phyloP scores from a whole-genome alignment of 495 filamentous ascomycete species.

The Physcia stellaris region DNA sequence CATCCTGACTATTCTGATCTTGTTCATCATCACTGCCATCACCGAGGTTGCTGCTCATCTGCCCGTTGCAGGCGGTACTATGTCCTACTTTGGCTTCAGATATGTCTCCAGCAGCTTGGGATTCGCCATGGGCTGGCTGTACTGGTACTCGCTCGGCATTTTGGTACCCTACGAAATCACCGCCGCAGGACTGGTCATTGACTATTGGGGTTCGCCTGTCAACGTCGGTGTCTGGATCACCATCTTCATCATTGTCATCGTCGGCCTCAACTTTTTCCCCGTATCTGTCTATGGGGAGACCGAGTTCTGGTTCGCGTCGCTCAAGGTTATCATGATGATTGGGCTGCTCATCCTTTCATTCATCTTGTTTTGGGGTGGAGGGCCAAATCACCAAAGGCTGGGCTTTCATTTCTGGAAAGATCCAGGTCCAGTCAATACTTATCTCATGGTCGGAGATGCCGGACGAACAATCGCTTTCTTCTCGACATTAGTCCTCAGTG shows the following conservation, averaged over 20 bases:
- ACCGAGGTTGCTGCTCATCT: slow-evolving; percentile 61
- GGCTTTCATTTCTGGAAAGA: slow-evolving; percentile 39
- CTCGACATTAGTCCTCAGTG: slow-evolving; percentile 29
- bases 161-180: slow-evolving; percentile 71
- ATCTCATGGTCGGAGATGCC: slow-evolving; percentile 13
- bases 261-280: slow-evolving; percentile 41
- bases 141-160: slow-evolving; percentile 58
- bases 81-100: slow-evolving; percentile 42
- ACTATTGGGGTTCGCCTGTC: slow-evolving; percentile 48
- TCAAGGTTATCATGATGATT: slow-evolving; percentile 52
- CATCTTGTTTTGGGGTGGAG: slow-evolving; percentile 28
- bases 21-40: slow-evolving; percentile 49
- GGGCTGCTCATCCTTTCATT: slow-evolving; percentile 38
- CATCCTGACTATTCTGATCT: slow-evolving; percentile 48
- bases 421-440: slow-evolving; percentile 24
- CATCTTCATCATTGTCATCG: slow-evolving; percentile 36
- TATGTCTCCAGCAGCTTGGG: slow-evolving; percentile 54
- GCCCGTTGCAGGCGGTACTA: slow-evolving; percentile 45
- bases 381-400: slow-evolving; percentile 19
- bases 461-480: slow-evolving; percentile 27
- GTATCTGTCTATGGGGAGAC: slow-evolving; percentile 66
- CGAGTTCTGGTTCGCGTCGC: slow-evolving; percentile 66
- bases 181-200: slow-evolving; percentile 62
- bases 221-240: slow-evolving; percentile 41
- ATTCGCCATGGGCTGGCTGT: slow-evolving; percentile 55